Conservation (phyloP, 768 basidiomycete genomes). For the Rhodotorula taiwanensis region DNA sequence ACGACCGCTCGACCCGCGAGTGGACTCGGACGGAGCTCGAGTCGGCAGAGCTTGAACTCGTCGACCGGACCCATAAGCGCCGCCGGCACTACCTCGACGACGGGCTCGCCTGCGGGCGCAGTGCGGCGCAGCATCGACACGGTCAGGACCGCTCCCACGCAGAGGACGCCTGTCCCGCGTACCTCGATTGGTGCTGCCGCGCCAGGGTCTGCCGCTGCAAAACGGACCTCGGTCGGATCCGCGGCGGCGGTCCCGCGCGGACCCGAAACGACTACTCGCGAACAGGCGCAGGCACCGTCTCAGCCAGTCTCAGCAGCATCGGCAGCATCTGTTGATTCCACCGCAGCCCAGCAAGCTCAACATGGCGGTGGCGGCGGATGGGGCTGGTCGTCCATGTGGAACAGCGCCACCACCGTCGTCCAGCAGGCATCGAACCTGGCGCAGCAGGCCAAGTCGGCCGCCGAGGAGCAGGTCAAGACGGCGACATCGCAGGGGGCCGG, state of each 20-base stretch:
- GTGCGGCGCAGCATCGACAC: constrained; percentile 35
- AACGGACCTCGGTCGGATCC: no score
- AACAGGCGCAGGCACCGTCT: background rate
- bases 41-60: constrained; percentile 1
- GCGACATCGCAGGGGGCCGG: constrained; percentile 24
- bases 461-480: constrained; percentile 83
- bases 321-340: no score
- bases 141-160: constrained; percentile 16
- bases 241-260: background rate
- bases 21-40: constrained; percentile 2
- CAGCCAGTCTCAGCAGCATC: background rate
- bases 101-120: no score
- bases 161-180: no score
- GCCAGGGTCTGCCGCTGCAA: no score
- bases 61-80: background rate
- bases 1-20: background rate
- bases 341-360: no score
- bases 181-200: no score
- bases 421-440: constrained; percentile 35
- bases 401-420: constrained; percentile 31
- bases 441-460: constrained; percentile 58
- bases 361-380: constrained; percentile 26
- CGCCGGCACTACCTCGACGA: no score
- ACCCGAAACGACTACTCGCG: background rate
- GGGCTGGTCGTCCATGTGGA: constrained; percentile 39